Percentiles rank a stretch among this genome's conserved stretches.
Conservation (phyloP, 306 rosid species). For the Delonix regia region DNA sequence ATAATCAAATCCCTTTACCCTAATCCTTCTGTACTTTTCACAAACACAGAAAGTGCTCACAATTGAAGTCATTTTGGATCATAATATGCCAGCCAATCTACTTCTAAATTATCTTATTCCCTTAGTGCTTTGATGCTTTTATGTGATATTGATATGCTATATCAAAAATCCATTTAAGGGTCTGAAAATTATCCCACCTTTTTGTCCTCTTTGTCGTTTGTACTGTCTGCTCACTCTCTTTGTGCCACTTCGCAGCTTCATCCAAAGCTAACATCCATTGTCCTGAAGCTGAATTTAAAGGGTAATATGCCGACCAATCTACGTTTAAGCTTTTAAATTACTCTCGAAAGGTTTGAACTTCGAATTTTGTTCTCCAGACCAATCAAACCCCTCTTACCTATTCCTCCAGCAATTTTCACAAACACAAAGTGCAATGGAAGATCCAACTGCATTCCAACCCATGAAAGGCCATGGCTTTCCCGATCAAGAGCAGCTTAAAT, state of each 20-base stretch:
- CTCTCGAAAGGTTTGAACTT: background rate
- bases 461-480: constrained; percentile 64
- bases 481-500: constrained; percentile 80
- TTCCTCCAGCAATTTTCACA: background rate
- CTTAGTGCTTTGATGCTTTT: background rate
- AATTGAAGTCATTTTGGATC: background rate
- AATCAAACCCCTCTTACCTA: background rate
- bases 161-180: constrained; percentile 17
- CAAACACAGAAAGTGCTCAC: background rate
- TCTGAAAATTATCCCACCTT: constrained; percentile 35
- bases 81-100: background rate
- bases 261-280: constrained; percentile 26
- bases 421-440: constrained; percentile 58
- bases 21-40: background rate
- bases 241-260: constrained; percentile 40
- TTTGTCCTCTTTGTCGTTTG: constrained; percentile 51
- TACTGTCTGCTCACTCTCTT: constrained; percentile 7
- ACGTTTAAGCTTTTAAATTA: background rate
- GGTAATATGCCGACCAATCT: background rate
- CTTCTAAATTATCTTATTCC: background rate
- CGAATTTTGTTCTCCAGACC: background rate
- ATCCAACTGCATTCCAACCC: constrained; percentile 53
- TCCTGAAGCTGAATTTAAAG: background rate
- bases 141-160: constrained; percentile 30
- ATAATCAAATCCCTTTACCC: constrained; percentile 1